These are phyloP conservation scores for Xylariaceae sp. DNA, from an alignment of 2,329 filamentous ascomycete genomes.

Conservation along the genomic window DNA sequence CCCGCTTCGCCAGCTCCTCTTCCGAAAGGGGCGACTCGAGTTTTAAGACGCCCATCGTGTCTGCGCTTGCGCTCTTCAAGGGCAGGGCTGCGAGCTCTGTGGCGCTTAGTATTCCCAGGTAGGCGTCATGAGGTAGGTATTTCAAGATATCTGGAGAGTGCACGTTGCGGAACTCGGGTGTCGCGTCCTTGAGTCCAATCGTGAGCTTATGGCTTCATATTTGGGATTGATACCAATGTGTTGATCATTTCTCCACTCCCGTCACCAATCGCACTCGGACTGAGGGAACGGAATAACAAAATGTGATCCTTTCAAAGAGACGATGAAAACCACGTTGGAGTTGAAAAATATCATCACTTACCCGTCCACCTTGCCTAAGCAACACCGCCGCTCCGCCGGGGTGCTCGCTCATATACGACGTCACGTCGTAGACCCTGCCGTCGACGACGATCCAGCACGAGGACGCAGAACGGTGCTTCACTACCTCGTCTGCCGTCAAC, in stretches of 20 bases:
- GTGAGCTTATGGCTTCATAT: conserved; percentile 2
- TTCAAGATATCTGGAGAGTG: conserved; percentile 28
- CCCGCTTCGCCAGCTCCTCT: neutral
- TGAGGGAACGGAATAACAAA: too few species aligned
- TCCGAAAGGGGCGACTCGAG: neutral
- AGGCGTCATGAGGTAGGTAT: conserved; percentile 28
- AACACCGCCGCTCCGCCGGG: conserved; percentile 30
- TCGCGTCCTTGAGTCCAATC: conserved; percentile 26
- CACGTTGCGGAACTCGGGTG: conserved; percentile 28
- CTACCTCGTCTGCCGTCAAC: conserved; percentile 30
- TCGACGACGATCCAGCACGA: conserved; percentile 36
- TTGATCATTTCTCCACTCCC: neutral
- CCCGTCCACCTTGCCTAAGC: conserved; percentile 27
- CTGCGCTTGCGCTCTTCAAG: conserved; percentile 4
- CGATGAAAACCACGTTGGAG: neutral
- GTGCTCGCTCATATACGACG: conserved; percentile 31
- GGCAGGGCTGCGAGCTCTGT: conserved; percentile 21
- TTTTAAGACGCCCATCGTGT: neutral
- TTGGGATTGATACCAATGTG: neutral
- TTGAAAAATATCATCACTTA: conserved; percentile 15
- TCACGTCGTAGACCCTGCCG: conserved; percentile 34
- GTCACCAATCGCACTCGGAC: too few species aligned
- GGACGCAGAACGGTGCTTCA: conserved; percentile 29
- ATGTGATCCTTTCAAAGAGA: too few species aligned
- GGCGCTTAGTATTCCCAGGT: conserved; percentile 25